Conservation (phyloP, 257 asterid species). For the Nyctanthes arbortristis region DNA sequence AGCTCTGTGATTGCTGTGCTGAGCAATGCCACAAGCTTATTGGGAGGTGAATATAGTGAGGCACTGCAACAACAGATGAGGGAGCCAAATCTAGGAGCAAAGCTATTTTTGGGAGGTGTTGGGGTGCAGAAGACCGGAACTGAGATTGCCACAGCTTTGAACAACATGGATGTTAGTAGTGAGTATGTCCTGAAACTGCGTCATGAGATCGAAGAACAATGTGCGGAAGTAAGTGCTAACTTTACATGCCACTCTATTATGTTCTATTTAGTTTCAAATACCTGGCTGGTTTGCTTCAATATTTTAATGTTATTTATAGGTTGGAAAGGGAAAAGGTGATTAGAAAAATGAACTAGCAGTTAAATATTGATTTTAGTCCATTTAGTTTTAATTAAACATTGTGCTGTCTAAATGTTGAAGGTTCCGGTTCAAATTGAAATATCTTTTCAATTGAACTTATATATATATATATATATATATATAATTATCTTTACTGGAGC, state of each 20-base stretch:
- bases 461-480: not conserved
- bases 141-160: conserved; percentile 85
- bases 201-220: conserved; percentile 94
- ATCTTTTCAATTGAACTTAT: not conserved
- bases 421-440: not conserved
- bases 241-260: not conserved
- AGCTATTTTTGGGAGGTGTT: conserved; percentile 84
- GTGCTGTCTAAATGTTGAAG: not conserved
- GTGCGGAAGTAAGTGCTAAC: conserved; percentile 60
- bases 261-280: not conserved
- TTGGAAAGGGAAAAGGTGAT: conserved; percentile 1
- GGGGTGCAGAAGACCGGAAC: conserved; percentile 88
- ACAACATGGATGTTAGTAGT: conserved; percentile 91
- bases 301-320: conserved; percentile 2
- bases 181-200: conserved; percentile 84
- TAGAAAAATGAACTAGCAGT: not conserved
- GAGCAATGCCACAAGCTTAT: conserved; percentile 79
- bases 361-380: not conserved
- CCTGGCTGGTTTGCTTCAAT: conserved; percentile 7
- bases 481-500: not conserved
- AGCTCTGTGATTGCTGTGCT: conserved; percentile 86
- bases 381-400: not conserved
- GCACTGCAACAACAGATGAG: conserved; percentile 89
- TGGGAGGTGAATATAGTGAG: conserved; percentile 84
- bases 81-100: conserved; percentile 89